Conservation (phyloP, 2,329 filamentous ascomycete genomes). For the Diaporthe citrichinensis region DNA sequence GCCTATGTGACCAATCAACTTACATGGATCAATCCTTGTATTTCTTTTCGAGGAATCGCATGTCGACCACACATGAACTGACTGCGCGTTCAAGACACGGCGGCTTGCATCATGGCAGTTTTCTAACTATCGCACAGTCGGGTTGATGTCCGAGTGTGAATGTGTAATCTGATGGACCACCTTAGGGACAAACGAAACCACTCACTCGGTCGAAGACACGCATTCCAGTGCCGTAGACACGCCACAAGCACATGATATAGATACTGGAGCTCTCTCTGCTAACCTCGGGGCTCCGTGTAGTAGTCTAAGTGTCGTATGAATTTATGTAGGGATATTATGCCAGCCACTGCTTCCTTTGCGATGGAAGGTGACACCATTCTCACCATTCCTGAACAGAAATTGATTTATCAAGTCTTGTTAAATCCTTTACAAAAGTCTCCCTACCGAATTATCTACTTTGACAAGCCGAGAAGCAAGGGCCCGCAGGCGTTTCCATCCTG, state of each 20-base stretch:
- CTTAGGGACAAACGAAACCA: too few relatives aligned
- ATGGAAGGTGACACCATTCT: neutral
- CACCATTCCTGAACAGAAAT: neutral
- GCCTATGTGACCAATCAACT: slow-evolving; percentile 25
- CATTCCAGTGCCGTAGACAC: too few relatives aligned
- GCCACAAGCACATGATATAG: neutral
- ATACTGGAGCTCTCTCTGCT: neutral
- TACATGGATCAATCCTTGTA: slow-evolving; percentile 10
- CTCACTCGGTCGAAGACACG: too few relatives aligned
- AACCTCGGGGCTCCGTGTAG: neutral
- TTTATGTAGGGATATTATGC: neutral
- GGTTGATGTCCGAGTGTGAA: neutral
- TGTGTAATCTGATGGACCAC: neutral
- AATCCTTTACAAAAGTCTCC: neutral
- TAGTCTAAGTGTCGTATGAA: neutral
- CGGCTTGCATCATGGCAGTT: too few relatives aligned
- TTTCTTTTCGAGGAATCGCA: neutral
- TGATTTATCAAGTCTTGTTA: neutral
- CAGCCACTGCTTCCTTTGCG: neutral
- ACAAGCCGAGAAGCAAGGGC: neutral
- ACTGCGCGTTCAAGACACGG: neutral
- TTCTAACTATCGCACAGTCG: neutral
- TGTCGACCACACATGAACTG: neutral
- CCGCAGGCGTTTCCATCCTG: neutral
- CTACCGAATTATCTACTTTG: neutral